Conservation (phyloP, 1,139 yeast species). For the Suhomyces atakaporum region DNA sequence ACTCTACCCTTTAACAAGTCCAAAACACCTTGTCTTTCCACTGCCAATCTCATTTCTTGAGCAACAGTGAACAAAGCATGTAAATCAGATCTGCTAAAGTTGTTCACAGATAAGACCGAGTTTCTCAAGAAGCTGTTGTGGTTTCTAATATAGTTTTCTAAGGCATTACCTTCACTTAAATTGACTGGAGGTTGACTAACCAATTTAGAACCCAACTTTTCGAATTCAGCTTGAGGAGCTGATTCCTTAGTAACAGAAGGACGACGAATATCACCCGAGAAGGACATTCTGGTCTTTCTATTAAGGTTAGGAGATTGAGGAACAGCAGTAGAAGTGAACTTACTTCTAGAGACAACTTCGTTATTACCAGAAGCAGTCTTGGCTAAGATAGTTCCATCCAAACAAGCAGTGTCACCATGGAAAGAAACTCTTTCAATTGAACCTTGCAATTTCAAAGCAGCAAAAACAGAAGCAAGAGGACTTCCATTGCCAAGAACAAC, state of each 20-base stretch:
- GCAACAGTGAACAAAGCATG: slow-evolving; percentile 95
- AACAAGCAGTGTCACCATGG: slow-evolving; percentile 75
- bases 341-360: slow-evolving; percentile 44
- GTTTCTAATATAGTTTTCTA: slow-evolving; percentile 71
- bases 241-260: slow-evolving; percentile 42
- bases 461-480: slow-evolving; percentile 33
- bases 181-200: slow-evolving; percentile 74
- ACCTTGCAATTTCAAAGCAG: slow-evolving; percentile 57
- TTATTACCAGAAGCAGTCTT: slow-evolving; percentile 62
- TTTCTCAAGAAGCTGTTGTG: slow-evolving; percentile 88
- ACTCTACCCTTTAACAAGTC: slow-evolving; percentile 89
- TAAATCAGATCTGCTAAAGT: slow-evolving; percentile 82
- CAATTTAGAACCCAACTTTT: slow-evolving; percentile 65
- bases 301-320: slow-evolving; percentile 51
- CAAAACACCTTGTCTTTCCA: slow-evolving; percentile 93
- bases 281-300: slow-evolving; percentile 51
- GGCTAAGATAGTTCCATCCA: slow-evolving; percentile 74
- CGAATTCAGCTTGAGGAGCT: slow-evolving; percentile 47
- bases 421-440: slow-evolving; percentile 86
- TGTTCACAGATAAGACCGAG: slow-evolving; percentile 84
- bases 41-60: slow-evolving; percentile 96
- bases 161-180: slow-evolving; percentile 75
- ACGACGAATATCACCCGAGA: slow-evolving; percentile 42
- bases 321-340: slow-evolving; percentile 37
- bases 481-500: slow-evolving; percentile 45